Base-by-base conservation (phyloP, 2,329 filamentous ascomycete genomes). In the Aspergillus clavatus region DNA sequence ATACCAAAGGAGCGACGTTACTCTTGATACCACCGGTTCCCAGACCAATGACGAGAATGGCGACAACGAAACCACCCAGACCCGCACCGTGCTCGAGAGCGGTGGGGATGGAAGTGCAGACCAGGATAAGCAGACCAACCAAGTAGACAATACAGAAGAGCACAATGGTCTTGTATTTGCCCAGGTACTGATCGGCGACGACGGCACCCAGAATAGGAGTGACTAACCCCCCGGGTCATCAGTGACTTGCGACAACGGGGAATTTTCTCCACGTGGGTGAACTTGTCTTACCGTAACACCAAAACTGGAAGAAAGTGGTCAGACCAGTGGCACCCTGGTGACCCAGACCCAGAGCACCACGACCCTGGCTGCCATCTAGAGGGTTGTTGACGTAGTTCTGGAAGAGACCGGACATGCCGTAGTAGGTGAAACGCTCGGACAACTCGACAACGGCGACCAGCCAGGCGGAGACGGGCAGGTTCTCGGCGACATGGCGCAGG, bases 1-100 rank as follows among this genome's bases (percentile, higher is more conserved):
- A 29, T 52, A 54, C 52, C 48, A 79, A 57, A 37, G 76, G 76
- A 40, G 73, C 71, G 36, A 79, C 75, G 63, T 85, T 86, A 54
- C 80, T 78, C 70, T 86, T 86, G 71, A 87, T 84, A 48, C 81
- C 80, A 55, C 83, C 83, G 2, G 82, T 84, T 42, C 82, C 83
- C 10, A 85, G 61, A 48, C 82, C 83, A 49, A 85, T 82, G 50
- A 85, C 62, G 54, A 86, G 71, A 51, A 82, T 72, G 7, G 79
- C 70, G 11, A 73, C 66, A 38, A 80, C 67, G 56, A 82, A 76
- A n/a, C 75, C 76, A 39, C 70, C 74, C n/a, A 82, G 60, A 29
- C 76, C 73, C 22, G 70, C 70, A 31, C 76, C 72, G 43, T 73
- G 62, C 11, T 73, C 64, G 21, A 83, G 63, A 22, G 79, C 67